Evolutionary conservation across 768 basidiomycete species (phyloP), one percentile per base, ranked within the genome.

Genomic region (Calocybe cyanea): DNA sequence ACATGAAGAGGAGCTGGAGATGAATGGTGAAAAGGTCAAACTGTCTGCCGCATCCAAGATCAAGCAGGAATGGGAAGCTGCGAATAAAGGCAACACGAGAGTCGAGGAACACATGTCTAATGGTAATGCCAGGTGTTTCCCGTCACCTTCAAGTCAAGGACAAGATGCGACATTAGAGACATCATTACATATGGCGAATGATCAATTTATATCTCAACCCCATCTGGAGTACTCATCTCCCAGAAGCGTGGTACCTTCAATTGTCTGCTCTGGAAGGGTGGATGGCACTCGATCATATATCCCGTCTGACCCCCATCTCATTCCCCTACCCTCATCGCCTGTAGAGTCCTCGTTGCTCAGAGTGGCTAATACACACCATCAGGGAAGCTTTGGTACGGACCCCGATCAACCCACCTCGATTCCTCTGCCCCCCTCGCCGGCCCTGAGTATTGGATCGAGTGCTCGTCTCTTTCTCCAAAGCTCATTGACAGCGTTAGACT

Each of bases 41-140:
- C 39, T 63, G 9, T 71, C 75, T 11, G 78, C 76, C 7, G 81
- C 81, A 5, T 68, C 70, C 45, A 69, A 60, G 48, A 66, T 83
- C 56, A 82, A 79, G 58, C 63, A 71, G 36, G 69, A 71, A 42
- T 83, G 80, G 80, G 65, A 76, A 49, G 65, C 69, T 2, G 65
- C 59, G 49, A 73, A 76, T 50, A 57, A 54, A 19, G 31, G 48
- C 2, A 38, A n/a, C n/a, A n/a, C n/a, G n/a, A n/a, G n/a, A n/a
- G 25, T 28, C 11, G 25, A 6, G 25, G 25, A 28, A 28, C 25
- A 28, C 5, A 28, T 6, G 25, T 28, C 25, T 5, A 5, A 5
- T 28, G 5, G 25, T 11, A 28, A 28, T 11, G 5, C 25, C 11
- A 11, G 25, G 11, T 5, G 11, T 11, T 5, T 11, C 11, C 25